Conservation (phyloP, 1,139 yeast genomes). For the Lizanozyma gosingica region DNA sequence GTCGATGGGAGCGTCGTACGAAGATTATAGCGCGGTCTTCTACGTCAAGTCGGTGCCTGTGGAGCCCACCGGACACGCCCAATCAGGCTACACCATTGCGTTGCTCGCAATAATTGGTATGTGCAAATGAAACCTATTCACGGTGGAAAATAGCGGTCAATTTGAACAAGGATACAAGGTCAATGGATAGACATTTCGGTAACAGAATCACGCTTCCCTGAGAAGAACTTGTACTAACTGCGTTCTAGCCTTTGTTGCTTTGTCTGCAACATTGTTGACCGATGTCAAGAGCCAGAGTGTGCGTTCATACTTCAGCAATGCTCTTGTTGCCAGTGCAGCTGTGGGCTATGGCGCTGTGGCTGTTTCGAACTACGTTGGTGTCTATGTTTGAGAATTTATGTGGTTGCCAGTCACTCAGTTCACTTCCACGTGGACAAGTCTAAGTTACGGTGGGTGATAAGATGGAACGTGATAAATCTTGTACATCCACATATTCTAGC, state of each 20-base stretch:
- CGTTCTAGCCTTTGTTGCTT: not conserved
- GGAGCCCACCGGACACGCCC: not conserved
- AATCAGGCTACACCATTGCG: not conserved
- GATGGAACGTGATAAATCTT: too few relatives aligned
- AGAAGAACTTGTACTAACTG: too few relatives aligned
- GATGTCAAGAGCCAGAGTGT: not conserved
- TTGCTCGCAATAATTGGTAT: not conserved
- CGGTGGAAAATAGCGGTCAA: too few relatives aligned
- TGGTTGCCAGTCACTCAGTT: too few relatives aligned
- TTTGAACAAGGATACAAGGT: too few relatives aligned
- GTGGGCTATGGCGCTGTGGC: not conserved
- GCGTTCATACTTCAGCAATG: not conserved
- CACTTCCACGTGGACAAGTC: too few relatives aligned
- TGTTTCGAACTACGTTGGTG: not conserved
- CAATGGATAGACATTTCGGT: too few relatives aligned
- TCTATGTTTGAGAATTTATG: not conserved
- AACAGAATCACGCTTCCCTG: too few relatives aligned
- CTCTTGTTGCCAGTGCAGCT: not conserved
- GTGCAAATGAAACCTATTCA: too few relatives aligned
- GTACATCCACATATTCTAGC: too few relatives aligned
- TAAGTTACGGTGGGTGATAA: too few relatives aligned
- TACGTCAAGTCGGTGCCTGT: not conserved
- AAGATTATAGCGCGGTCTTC: not conserved
- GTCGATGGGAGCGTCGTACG: not conserved
- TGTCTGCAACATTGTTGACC: not conserved